A percentile compares a stretch with the other conserved stretches of the same genome.
Evolutionary conservation across 176 grass and related monocot species (phyloP).

Genomic region (Bromus sterilis): DNA sequence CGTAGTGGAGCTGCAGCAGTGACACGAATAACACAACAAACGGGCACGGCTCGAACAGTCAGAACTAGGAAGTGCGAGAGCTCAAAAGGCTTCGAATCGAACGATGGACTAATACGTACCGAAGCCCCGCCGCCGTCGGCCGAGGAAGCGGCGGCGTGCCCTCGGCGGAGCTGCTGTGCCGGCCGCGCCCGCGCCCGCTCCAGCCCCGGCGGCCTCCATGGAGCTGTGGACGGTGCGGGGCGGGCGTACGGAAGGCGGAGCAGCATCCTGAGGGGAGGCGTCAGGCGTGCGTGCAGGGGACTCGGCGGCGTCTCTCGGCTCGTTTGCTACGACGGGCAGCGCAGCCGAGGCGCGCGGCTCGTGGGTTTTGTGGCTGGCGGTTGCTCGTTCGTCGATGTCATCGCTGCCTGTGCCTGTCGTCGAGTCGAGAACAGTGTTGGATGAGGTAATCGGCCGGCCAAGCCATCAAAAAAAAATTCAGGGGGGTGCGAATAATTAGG

Average conservation of each 20-base stretch:
- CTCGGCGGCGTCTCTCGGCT: not conserved
- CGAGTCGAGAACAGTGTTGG: not conserved
- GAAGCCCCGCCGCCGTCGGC: slow-evolving; percentile 5
- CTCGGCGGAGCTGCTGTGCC: not conserved
- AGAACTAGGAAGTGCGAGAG: not conserved
- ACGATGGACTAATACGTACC: not conserved
- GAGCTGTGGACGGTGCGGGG: not conserved
- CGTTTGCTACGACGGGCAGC: not conserved
- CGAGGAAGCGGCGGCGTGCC: not conserved
- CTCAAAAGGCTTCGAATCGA: not conserved
- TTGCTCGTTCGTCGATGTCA: not conserved
- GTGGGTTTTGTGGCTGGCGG: not conserved
- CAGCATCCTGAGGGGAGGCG: not conserved
- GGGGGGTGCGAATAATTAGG: too few relatives aligned
- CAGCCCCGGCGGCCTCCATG: slow-evolving; percentile 8
- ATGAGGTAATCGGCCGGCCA: too few relatives aligned
- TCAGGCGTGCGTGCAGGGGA: not conserved
- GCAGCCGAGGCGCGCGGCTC: not conserved
- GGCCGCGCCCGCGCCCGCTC: not conserved
- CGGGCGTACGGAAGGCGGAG: slow-evolving; percentile 8
- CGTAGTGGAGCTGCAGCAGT: slow-evolving; percentile 41
- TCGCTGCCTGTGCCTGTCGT: too few relatives aligned
- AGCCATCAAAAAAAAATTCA: too few relatives aligned
- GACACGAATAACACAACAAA: not conserved
- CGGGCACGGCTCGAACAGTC: not conserved